A percentile compares a stretch with the other conserved stretches of the same genome.
Conservation (phyloP, 495 filamentous ascomycete species). For the Neohortaea acidophila region DNA sequence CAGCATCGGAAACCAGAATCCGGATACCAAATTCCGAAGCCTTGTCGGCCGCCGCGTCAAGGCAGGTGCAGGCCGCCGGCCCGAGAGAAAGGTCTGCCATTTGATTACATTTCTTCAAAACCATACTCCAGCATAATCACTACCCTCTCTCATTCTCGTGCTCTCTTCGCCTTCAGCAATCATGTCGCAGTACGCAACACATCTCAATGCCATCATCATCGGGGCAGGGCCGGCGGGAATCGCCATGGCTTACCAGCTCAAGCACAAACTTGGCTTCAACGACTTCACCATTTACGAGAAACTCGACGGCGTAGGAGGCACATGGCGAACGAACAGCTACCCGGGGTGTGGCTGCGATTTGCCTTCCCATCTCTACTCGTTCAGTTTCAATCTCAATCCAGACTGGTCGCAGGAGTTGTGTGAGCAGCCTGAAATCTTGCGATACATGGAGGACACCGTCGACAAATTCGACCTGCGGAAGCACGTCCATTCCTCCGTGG, state of each 20-base stretch:
- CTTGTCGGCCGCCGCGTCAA: no score
- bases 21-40: no score
- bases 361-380: constrained; percentile 22
- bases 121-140: no score
- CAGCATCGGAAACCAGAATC: no score
- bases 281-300: constrained; percentile 23
- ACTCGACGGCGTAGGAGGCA: constrained; percentile 19
- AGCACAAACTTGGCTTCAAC: constrained; percentile 20
- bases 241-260: constrained; percentile 20
- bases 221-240: constrained; percentile 18
- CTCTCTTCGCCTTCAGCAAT: no score
- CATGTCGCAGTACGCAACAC: neutral
- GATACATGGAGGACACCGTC: constrained; percentile 24
- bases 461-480: constrained; percentile 24
- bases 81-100: no score
- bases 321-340: constrained; percentile 24
- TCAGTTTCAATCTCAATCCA: constrained; percentile 24
- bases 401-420: constrained; percentile 22
- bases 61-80: no score
- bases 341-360: constrained; percentile 20
- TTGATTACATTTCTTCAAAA: no score
- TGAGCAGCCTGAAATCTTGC: constrained; percentile 19
- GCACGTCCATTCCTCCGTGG: constrained; percentile 18
- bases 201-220: constrained; percentile 7
- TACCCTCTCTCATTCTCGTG: no score